phyloP scores from a whole-genome alignment of 1,284 basidiomycete genomes.

The Cutaneotrichosporon mucoides region DNA sequence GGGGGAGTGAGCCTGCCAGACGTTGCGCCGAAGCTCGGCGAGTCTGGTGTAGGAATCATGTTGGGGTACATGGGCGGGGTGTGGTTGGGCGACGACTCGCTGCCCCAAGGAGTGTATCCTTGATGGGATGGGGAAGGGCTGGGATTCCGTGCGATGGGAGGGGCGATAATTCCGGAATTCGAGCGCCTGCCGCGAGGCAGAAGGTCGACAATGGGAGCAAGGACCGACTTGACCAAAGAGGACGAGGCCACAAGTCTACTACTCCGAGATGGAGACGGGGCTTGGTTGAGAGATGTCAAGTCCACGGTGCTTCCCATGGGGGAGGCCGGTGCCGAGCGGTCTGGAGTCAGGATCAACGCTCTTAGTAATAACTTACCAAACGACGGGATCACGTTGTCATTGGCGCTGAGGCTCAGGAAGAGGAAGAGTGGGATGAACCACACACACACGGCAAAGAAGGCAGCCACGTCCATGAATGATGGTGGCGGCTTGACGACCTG shows the following conservation, averaged over 20 bases:
- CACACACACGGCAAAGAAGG: slow-evolving; percentile 56
- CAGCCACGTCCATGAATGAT: slow-evolving; percentile 17
- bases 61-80: background rate
- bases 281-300: slow-evolving; percentile 24
- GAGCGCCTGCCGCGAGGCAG: slow-evolving; percentile 38
- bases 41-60: background rate
- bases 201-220: slow-evolving; percentile 50
- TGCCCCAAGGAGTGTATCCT: slow-evolving; percentile 12
- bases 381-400: slow-evolving; percentile 82
- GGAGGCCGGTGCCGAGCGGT: slow-evolving; percentile 46
- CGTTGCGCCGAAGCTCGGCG: background rate
- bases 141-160: slow-evolving; percentile 50
- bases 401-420: slow-evolving; percentile 88
- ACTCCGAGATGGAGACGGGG: background rate
- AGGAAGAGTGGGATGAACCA: slow-evolving; percentile 88
- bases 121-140: slow-evolving; percentile 29
- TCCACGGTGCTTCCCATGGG: slow-evolving; percentile 27
- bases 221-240: slow-evolving; percentile 64
- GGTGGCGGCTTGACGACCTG: background rate
- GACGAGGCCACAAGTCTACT: slow-evolving; percentile 38
- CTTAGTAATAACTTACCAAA: slow-evolving; percentile 44
- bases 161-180: slow-evolving; percentile 56
- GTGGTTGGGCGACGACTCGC: background rate
- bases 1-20: background rate
- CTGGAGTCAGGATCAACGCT: slow-evolving; percentile 64